Base-by-base conservation (phyloP, 176 grass and related monocot genomes). In the Aegilops tauschii region DNA sequence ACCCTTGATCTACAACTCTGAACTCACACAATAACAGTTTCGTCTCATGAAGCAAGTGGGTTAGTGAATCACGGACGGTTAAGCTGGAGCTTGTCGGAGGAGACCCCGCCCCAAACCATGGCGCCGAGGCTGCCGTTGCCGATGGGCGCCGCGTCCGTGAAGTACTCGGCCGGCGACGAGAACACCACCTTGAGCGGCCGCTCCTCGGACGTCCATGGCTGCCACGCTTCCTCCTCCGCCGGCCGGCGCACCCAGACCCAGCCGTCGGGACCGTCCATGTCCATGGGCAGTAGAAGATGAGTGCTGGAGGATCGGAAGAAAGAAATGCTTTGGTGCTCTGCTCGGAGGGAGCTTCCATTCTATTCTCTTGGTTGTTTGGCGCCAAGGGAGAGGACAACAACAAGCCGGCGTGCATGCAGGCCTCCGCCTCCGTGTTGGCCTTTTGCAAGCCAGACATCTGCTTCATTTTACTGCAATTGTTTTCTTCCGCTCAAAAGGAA, bases 101-200 rank as follows among this genome's bases (percentile, higher is more conserved):
- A 45, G 83, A 98, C 88, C 61, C 91, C 89, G 61, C 95, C 95
- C 95, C 95, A 98, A 20, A 98, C 77, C 93, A 95, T 88, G 77
- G 85, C 93, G 3, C 93, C 91, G 32, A 98, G 93, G 61, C 83
- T 73, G 47, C 93, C 93, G 30, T 95, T 98, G 18, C 95, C 93
- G 87, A 98, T 87, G 14, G 93, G 93, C 8, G 73, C 52, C n/a
- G 95, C 91, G 66, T 98, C 93, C 1, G 93, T 98, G 89, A 92
- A 98, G 83, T 92, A 32, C 70, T 78, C 65, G 17, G 91, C 91
- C 2, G 95, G 95, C 28, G 77, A 77, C 23, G 77, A 40, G 77
- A 98, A 98, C 83, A 44, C 78, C 73, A 98, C 90, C 93, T 95
- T 93, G 35, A 98, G 87, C 44, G 89, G 82, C 52, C 89, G 73